Evolutionary conservation across 768 basidiomycete genomes (phyloP).

Genomic region (Pseudohyphozyma bogoriensis): DNA sequence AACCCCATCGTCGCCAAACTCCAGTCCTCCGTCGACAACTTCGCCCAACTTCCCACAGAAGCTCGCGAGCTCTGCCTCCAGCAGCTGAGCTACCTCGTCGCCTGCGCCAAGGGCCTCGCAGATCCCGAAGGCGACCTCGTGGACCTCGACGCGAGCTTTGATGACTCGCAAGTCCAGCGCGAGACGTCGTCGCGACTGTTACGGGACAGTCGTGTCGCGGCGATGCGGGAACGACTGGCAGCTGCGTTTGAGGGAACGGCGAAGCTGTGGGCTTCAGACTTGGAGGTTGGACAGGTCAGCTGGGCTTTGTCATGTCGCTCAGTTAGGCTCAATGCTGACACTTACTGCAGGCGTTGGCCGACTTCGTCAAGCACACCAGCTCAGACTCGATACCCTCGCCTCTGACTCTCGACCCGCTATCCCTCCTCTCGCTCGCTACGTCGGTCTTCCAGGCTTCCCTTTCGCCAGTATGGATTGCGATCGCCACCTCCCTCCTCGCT

Average conservation of each 20-base stretch:
- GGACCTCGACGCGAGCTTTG: slow-evolving; percentile 34
- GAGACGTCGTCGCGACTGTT: slow-evolving; percentile 25
- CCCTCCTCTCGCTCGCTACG: slow-evolving; percentile 39
- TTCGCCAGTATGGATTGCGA: slow-evolving; percentile 33
- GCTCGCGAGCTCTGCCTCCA: slow-evolving; percentile 34
- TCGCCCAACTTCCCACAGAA: slow-evolving; percentile 22
- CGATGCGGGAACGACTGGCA: slow-evolving; percentile 35
- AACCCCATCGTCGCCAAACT: slow-evolving; percentile 35
- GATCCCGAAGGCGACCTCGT: slow-evolving; percentile 42
- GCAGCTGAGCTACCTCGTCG: slow-evolving; percentile 39
- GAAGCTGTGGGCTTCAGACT: slow-evolving; percentile 36
- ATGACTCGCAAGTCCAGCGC: slow-evolving; percentile 23
- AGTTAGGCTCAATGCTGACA: no score
- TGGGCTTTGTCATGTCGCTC: no score
- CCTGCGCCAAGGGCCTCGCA: slow-evolving; percentile 40
- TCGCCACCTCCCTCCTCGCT: slow-evolving; percentile 35
- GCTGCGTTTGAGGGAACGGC: slow-evolving; percentile 33
- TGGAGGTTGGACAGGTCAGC: slow-evolving; percentile 37
- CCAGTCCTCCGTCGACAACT: slow-evolving; percentile 9
- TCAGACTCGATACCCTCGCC: slow-evolving; percentile 37
- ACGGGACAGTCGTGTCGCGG: slow-evolving; percentile 23
- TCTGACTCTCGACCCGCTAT: slow-evolving; percentile 40
- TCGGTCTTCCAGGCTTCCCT: slow-evolving; percentile 27
- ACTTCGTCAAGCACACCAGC: slow-evolving; percentile 38
- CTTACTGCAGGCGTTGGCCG: slow-evolving; percentile 33